Evolutionary conservation across 768 basidiomycete genomes (phyloP).

Genomic region (Brasilioporus rufonigricans): DNA sequence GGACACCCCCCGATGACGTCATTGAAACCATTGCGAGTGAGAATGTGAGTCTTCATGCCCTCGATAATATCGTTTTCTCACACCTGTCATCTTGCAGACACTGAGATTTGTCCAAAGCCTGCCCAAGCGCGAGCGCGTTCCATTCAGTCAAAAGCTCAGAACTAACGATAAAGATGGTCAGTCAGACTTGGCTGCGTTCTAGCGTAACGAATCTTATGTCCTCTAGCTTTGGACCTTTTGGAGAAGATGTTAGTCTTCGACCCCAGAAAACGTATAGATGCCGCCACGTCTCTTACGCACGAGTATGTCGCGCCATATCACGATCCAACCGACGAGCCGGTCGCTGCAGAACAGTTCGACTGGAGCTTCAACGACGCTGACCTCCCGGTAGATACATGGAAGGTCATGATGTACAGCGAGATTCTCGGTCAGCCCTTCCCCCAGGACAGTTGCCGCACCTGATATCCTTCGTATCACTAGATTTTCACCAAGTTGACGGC

Average conservation of each 20-base stretch:
- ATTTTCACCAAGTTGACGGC: conserved; percentile 80
- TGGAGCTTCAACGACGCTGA: conserved; percentile 99
- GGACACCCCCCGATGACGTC: conserved; percentile 99
- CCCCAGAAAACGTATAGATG: conserved; percentile 94
- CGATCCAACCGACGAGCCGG: conserved; percentile 96
- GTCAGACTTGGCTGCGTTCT: conserved; percentile 19
- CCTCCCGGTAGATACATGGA: conserved; percentile 98
- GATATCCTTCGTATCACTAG: conserved; percentile 34
- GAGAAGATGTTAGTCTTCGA: conserved; percentile 99
- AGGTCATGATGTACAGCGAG: conserved; percentile 99
- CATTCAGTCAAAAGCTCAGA: conserved; percentile 90
- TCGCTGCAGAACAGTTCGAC: conserved; percentile 91
- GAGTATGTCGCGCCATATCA: conserved; percentile 97
- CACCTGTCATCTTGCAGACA: conserved; percentile 53
- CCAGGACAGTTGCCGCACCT: neutral
- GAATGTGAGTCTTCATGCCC: conserved; percentile 60
- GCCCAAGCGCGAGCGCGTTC: conserved; percentile 93
- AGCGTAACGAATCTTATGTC: conserved; percentile 1
- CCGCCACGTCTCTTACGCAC: conserved; percentile 84
- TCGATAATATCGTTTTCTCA: conserved; percentile 12
- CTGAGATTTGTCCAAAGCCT: conserved; percentile 97
- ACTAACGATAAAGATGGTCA: conserved; percentile 83
- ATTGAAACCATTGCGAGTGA: conserved; percentile 98
- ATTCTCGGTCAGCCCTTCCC: conserved; percentile 70
- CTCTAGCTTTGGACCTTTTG: conserved; percentile 83